Evolutionary conservation across 306 rosid species (phyloP).

Genomic region (Medicago lupulina): DNA sequence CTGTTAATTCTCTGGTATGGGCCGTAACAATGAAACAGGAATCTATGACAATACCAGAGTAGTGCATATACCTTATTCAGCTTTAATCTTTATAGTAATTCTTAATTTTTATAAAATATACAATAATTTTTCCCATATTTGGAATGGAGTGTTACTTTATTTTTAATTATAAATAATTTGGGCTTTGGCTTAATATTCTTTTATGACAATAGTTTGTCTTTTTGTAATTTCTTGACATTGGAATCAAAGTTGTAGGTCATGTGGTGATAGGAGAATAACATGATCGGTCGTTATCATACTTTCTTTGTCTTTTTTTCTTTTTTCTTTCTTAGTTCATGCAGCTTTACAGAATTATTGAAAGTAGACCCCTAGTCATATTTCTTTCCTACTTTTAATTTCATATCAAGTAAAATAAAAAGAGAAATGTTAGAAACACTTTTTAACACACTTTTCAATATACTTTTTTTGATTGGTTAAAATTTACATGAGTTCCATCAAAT

Average conservation of each 20-base stretch:
- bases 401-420: not conserved
- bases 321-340: constrained; percentile 11
- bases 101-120: not conserved
- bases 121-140: constrained; percentile 2
- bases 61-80: not conserved
- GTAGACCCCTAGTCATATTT: not conserved
- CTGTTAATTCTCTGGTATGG: not conserved
- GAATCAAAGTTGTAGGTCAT: constrained; percentile 29
- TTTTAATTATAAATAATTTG: not conserved
- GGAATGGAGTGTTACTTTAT: not conserved
- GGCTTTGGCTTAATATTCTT: constrained; percentile 22
- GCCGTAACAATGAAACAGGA: not conserved
- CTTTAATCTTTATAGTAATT: not conserved
- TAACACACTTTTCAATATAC: too few species aligned
- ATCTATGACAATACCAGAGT: constrained; percentile 13
- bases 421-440: too few species aligned
- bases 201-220: constrained; percentile 41
- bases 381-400: not conserved
- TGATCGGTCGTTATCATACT: constrained; percentile 40
- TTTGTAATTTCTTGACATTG: constrained; percentile 24
- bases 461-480: too few species aligned
- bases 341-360: constrained; percentile 1
- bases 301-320: constrained; percentile 9
- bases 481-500: too few species aligned
- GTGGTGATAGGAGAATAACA: constrained; percentile 36